Evolutionary conservation across 2,329 filamentous ascomycete genomes (phyloP), one percentile per base, ranked within the genome.

Genomic region (Tricladium varicosporioides): DNA sequence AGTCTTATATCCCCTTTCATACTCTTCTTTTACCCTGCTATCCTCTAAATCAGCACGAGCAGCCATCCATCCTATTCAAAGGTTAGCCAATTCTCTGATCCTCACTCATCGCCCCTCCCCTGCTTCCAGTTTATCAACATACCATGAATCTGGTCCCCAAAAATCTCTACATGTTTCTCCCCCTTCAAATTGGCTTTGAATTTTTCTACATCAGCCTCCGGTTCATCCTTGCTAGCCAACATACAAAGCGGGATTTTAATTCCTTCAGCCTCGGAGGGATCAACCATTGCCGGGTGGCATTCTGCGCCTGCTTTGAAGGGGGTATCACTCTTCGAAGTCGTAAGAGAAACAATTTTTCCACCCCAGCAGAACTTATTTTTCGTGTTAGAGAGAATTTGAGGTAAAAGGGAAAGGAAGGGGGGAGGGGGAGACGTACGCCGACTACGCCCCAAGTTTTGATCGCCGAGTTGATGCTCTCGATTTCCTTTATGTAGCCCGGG

Each of bases 211-310:
- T 71, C 69, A 0, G 78, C 76, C 0, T 64, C 71, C 2, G 73
- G 68, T 66, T 75, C 89, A 85, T 90, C 87, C 67, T 80, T 80
- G 33, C 85, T 88, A 1, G 87, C 85, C 1, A 91, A 76, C 64
- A 88, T 64, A 54, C 79, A 76, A 43, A 87, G 73, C 1, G 87
- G 87, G 7, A 88, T 76, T 54, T 78, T 82, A 70, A 89, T 77
- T 8, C 73, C 75, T 61, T 76, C 69, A 1, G 85, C 86, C 47
- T 91, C 87, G 36, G 76, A 73, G 18, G 81, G 74, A 60, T 87
- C 84, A 44, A 87, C 80, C 81, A 86, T 85, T 61, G 84, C 84
- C 0, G 84, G 84, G 70, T 87, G 84, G 60, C 71, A 72, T 58
- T 78, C 71, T 45, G 80, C 80, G 3, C 71, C 81, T 32, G 76